Percentiles rank a stretch among this genome's conserved stretches.
These are phyloP conservation scores for Aspergillus affinis DNA, from an alignment of 495 filamentous ascomycete species.

Conservation along the genomic window DNA sequence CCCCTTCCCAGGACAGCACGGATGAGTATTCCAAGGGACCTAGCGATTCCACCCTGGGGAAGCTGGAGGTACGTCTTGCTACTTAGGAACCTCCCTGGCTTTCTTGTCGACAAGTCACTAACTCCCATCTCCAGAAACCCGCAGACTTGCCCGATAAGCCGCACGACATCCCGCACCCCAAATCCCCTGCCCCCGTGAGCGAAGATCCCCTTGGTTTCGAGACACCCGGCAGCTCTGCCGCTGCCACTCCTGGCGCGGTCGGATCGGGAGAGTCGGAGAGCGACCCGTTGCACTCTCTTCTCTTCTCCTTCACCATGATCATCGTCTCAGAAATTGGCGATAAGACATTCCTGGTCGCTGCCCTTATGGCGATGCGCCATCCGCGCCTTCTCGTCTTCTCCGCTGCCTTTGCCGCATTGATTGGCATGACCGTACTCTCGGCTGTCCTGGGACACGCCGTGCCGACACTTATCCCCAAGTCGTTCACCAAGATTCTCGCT, in stretches of 20 bases:
- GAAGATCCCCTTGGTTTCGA: constrained; percentile 65
- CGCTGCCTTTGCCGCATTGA: constrained; percentile 85
- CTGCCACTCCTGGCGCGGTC: constrained; percentile 15
- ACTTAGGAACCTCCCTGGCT: neutral
- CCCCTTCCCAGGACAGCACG: constrained; percentile 42
- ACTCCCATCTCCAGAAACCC: constrained; percentile 65
- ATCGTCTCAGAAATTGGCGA: constrained; percentile 96
- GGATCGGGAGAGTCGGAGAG: constrained; percentile 58
- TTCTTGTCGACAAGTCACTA: constrained; percentile 6
- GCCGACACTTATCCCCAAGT: constrained; percentile 84
- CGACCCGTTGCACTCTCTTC: constrained; percentile 84
- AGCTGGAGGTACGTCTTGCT: constrained; percentile 62
- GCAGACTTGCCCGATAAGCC: constrained; percentile 75
- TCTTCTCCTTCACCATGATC: constrained; percentile 95
- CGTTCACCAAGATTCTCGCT: constrained; percentile 82
- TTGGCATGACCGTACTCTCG: constrained; percentile 95
- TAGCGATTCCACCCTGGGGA: constrained; percentile 45
- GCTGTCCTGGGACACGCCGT: constrained; percentile 94
- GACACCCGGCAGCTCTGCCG: constrained; percentile 42
- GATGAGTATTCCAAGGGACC: constrained; percentile 28
- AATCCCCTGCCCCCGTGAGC: constrained; percentile 65
- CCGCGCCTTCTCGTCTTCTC: constrained; percentile 90
- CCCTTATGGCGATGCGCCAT: constrained; percentile 98
- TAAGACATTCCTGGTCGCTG: constrained; percentile 97
- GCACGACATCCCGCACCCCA: constrained; percentile 73